Percentiles rank a stretch among this genome's conserved stretches.
Conservation (phyloP, 164 flowering plant genomes). For the Magnolia sinica region DNA sequence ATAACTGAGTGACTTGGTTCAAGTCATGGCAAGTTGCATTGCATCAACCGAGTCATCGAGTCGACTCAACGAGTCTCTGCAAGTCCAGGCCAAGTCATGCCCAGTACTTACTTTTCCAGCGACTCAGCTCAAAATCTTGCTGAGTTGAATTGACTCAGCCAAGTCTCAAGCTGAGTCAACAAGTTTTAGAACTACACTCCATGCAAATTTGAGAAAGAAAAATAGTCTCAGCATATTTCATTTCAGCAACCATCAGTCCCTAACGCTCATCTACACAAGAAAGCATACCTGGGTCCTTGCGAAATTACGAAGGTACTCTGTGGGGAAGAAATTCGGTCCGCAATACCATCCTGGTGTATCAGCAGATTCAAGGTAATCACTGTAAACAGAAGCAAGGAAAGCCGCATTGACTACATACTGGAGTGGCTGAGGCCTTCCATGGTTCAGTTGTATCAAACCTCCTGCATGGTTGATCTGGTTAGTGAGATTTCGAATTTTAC, state of each 20-base stretch:
- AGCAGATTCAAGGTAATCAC: slow-evolving; percentile 90
- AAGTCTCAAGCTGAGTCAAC: too few relatives aligned
- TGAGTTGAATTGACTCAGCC: too few relatives aligned
- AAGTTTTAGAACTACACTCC: too few relatives aligned
- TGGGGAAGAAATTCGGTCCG: slow-evolving; percentile 84
- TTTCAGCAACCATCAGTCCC: not conserved
- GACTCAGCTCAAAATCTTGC: too few relatives aligned
- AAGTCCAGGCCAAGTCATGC: too few relatives aligned
- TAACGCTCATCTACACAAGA: not conserved
- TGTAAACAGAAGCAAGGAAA: slow-evolving; percentile 73
- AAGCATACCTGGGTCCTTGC: slow-evolving; percentile 81
- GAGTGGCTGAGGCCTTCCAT: slow-evolving; percentile 92
- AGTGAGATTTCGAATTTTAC: not conserved
- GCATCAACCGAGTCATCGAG: too few relatives aligned
- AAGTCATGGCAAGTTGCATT: too few relatives aligned
- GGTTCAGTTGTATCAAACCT: slow-evolving; percentile 86
- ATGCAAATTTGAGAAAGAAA: too few relatives aligned
- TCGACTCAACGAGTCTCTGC: too few relatives aligned
- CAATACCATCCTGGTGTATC: slow-evolving; percentile 99
- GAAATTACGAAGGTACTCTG: slow-evolving; percentile 69
- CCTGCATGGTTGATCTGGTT: slow-evolving; percentile 37
- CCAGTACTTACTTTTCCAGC: too few relatives aligned
- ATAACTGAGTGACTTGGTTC: too few relatives aligned
- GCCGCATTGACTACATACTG: slow-evolving; percentile 93
- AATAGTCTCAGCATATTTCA: too few relatives aligned